Conservation (phyloP, 345 rosid genomes). For the Lagerstroemia speciosa region DNA sequence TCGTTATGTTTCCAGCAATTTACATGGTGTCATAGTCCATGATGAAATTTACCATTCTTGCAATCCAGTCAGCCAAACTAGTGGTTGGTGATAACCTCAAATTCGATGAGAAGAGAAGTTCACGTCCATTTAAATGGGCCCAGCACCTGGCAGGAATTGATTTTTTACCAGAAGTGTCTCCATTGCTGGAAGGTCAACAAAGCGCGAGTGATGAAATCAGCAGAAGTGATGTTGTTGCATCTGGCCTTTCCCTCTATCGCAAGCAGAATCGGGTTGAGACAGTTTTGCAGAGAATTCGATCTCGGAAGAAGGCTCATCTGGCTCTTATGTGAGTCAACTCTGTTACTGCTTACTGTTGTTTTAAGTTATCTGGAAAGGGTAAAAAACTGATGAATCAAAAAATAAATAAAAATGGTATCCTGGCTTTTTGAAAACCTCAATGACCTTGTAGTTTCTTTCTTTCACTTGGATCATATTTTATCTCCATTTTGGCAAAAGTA, state of each 20-base stretch:
- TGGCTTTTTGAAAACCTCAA: background rate
- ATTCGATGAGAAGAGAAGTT: constrained; percentile 54
- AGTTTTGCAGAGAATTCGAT: constrained; percentile 66
- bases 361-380: constrained; percentile 3
- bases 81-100: constrained; percentile 39
- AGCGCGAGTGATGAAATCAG: constrained; percentile 33
- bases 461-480: background rate
- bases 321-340: constrained; percentile 72
- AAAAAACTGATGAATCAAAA: background rate
- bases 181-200: constrained; percentile 43
- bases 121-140: constrained; percentile 89
- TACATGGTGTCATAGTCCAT: background rate
- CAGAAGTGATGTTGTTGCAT: constrained; percentile 35
- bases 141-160: constrained; percentile 92
- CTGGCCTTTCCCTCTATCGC: constrained; percentile 58
- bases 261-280: constrained; percentile 66
- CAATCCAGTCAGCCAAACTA: constrained; percentile 60
- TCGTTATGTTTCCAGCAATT: background rate
- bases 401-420: background rate
- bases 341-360: constrained; percentile 32
- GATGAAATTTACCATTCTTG: constrained; percentile 12
- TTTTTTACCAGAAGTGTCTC: constrained; percentile 81
- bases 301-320: constrained; percentile 53
- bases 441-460: background rate
- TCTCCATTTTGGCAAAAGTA: background rate